Base-by-base conservation (phyloP, 352 stramenopile species). In the Discostella stelligera region DNA sequence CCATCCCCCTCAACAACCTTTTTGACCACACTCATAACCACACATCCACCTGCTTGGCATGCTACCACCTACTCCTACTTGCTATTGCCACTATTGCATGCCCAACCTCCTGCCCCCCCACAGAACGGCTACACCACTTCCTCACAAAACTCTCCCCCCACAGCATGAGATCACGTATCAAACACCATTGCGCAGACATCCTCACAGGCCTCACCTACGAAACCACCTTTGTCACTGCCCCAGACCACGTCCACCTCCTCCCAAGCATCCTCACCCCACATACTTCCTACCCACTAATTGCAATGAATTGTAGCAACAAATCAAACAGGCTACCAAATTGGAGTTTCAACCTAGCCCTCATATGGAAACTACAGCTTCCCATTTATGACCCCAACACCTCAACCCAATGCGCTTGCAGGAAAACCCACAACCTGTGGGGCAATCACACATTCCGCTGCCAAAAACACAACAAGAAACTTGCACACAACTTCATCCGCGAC, bases 221-320 rank as follows among this genome's bases (percentile, higher is more conserved):
- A 32, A 66, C 44, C 16, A 53, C 44, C 7, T 20, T 18, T 4
- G 10, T 0, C 0, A 41, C 0, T 5, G 4, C n/a, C 23, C 39
- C 4, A 30, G 30, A 66, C 23, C 65, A 69, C 13, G 0, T 48
- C 10, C 50, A 48, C 6, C 30, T 62, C 41, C 52, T 77, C 0
- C 66, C 68, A 18, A 59, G 67, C 5, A 60, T 79, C 10, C 63
- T 79, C 0, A 30, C 18, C 4, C 8, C 64, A 9, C 59, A 72
- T 0, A 74, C 16, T 0, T 68, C 71, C 6, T 79, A 74, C 32
- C 63, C 71, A 8, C 41, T 79, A 14, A 68, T 79, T 23, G 16
- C 30, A 14, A 79, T 74, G 71, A 65, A 6, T 2, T 11, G 64
- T 0, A 74, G 54, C 30, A 59, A 59, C 27, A 13, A 50, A 16